Conservation (phyloP, 441 rosid species). For the Isatis lusitanica region DNA sequence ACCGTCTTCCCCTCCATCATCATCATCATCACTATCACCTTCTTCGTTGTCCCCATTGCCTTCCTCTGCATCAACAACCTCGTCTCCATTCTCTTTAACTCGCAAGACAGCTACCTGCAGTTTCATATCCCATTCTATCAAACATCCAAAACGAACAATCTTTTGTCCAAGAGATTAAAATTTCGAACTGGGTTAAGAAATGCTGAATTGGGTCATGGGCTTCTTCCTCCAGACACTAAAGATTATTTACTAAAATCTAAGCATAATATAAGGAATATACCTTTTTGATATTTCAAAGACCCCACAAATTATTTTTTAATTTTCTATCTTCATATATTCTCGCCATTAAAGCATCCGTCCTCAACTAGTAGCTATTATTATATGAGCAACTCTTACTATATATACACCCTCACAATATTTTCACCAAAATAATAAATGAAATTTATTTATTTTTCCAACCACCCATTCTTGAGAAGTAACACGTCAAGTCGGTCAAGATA, state of each 20-base stretch:
- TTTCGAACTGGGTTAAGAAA: constrained; percentile 31
- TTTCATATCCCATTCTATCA: not conserved
- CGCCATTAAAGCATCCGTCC: constrained; percentile 27
- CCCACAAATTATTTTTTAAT: not conserved
- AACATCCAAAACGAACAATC: not conserved
- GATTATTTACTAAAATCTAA: not conserved
- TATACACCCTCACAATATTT: not conserved
- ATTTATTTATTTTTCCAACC: constrained; percentile 22
- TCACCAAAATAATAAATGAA: not conserved
- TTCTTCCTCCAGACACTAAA: not conserved
- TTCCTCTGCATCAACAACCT: constrained; percentile 56
- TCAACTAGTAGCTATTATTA: constrained; percentile 30
- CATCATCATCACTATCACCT: constrained; percentile 33
- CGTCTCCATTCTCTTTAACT: constrained; percentile 4
- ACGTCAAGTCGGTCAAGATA: constrained; percentile 20
- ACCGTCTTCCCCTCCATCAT: constrained; percentile 38
- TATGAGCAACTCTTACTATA: too few species aligned
- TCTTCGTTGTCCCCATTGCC: constrained; percentile 43
- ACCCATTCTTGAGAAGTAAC: constrained; percentile 20
- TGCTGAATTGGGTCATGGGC: constrained; percentile 30
- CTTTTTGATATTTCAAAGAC: constrained; percentile 6
- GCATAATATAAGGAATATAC: constrained; percentile 33
- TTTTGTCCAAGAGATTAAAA: not conserved
- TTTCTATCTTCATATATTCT: not conserved
- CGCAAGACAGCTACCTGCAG: constrained; percentile 29